phyloP scores from a whole-genome alignment of 2,329 filamentous ascomycete species.

The Cryphonectria carpinicola region DNA sequence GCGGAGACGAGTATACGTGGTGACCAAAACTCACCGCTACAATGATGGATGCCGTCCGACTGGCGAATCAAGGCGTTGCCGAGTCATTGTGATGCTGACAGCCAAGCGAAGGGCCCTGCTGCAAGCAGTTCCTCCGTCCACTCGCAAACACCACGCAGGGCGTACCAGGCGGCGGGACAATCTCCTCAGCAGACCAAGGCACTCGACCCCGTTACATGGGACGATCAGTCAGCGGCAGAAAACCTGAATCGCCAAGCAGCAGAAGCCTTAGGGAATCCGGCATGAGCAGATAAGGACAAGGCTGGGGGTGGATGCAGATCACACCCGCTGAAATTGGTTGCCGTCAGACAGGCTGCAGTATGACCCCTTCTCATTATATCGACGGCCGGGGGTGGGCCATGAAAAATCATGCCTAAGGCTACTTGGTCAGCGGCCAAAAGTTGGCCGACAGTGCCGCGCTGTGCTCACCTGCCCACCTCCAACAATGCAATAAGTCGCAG shows the following conservation, averaged over 20 bases:
- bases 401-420: neutral
- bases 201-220: neutral
- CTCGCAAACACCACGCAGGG: too few relatives aligned
- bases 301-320: slow-evolving; percentile 20
- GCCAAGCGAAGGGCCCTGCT: neutral
- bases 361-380: neutral
- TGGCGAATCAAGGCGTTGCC: slow-evolving; percentile 20
- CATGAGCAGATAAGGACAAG: slow-evolving; percentile 15
- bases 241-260: neutral
- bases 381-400: neutral
- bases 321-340: neutral
- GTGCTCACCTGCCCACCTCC: neutral
- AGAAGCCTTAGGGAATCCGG: neutral
- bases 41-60: neutral
- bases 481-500: neutral
- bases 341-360: neutral
- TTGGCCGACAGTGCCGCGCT: neutral
- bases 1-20: neutral
- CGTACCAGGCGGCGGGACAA: neutral
- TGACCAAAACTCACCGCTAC: slow-evolving; percentile 6
- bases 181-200: slow-evolving; percentile 1
- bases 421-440: neutral
- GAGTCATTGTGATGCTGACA: slow-evolving; percentile 16
- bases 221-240: slow-evolving; percentile 14
- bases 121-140: too few relatives aligned